Evolutionary conservation across 352 stramenopile species (phyloP), one percentile per base, ranked within the genome.

Genomic region (Discostella stelligera): DNA sequence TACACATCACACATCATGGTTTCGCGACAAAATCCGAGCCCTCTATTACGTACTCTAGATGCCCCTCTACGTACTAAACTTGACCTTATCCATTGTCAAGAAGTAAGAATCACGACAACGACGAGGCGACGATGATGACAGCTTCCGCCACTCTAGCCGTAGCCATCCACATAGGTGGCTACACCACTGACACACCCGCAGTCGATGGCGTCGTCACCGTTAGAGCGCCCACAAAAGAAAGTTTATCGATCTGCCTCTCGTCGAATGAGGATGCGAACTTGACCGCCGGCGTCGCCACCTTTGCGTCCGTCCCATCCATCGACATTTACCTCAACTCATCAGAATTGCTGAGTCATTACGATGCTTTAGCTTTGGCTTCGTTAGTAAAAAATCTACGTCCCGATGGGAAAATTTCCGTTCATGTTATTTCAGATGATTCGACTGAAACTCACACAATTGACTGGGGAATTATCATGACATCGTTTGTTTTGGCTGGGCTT

Each of bases 301-400:
- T 8, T 1, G 20, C 20, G 9, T 54, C 67, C 48, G 60, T 71
- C 13, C 30, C 23, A n/a, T 77, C 74, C 41, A 72, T 82, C 60
- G 21, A 64, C 32, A 63, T 82, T 18, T 55, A 67, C 52, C 30
- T 82, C 14, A 9, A 65, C 20, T 70, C 62, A 11, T 64, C 55
- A 16, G 66, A 82, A 66, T 59, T 82, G 3, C 18, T 66, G 6
- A 59, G 60, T 27, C 66, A 87, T 21, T 90, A 86, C 59, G 80
- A 88, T 76, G 71, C 86, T 13, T 78, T 89, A 55, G 83, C 84
- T 27, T 52, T 90, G 58, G 72, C 86, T 3, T 82, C 65, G 11
- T 77, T 85, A 55, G 69, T 82, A n/a, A 48, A 69, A n/a, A 60
- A 71, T 10, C 67, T 91, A 6, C 56, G 23, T 16, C 44, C 64